Conservation (phyloP, 2,329 filamentous ascomycete genomes). For the Metarhizium sp. region DNA sequence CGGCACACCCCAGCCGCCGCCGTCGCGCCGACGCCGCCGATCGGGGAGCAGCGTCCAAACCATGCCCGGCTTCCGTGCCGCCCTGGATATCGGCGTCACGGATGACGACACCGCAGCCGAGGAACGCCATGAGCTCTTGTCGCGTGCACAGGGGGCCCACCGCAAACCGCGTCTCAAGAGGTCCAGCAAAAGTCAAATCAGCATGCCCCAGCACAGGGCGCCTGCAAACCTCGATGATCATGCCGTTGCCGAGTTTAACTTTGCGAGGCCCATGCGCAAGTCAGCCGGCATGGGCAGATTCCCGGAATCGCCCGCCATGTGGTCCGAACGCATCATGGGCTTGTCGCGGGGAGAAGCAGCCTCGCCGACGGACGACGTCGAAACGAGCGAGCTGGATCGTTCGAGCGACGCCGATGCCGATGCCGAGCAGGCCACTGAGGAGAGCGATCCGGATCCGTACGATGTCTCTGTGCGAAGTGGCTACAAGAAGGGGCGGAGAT, state of each 20-base stretch:
- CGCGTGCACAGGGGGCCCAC: slow-evolving; percentile 16
- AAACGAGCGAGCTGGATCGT: slow-evolving; percentile 22
- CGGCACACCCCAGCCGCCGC: slow-evolving; percentile 14
- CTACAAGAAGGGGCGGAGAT: not conserved
- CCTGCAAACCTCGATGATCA: slow-evolving; percentile 8
- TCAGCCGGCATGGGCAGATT: not conserved
- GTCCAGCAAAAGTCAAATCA: slow-evolving; percentile 28
- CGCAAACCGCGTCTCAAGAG: slow-evolving; percentile 33
- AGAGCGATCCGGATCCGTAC: slow-evolving; percentile 22
- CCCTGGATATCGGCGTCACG: slow-evolving; percentile 30
- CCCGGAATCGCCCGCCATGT: not conserved
- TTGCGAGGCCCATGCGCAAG: slow-evolving; percentile 13
- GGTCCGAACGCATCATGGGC: slow-evolving; percentile 6
- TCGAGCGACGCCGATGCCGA: slow-evolving; percentile 21
- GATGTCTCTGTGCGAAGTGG: slow-evolving; percentile 8
- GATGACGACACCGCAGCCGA: slow-evolving; percentile 36
- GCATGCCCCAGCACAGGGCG: slow-evolving; percentile 17
- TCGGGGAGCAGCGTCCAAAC: slow-evolving; percentile 40
- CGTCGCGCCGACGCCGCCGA: slow-evolving; percentile 31
- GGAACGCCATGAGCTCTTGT: slow-evolving; percentile 32
- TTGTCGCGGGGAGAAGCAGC: slow-evolving; percentile 8
- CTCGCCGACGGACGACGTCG: slow-evolving; percentile 19
- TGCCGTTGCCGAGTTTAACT: slow-evolving; percentile 21
- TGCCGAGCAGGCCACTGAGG: slow-evolving; percentile 21
- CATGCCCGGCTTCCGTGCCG: slow-evolving; percentile 23